Base-by-base conservation (phyloP, 441 rosid species). In the Metrosideros polymorpha region DNA sequence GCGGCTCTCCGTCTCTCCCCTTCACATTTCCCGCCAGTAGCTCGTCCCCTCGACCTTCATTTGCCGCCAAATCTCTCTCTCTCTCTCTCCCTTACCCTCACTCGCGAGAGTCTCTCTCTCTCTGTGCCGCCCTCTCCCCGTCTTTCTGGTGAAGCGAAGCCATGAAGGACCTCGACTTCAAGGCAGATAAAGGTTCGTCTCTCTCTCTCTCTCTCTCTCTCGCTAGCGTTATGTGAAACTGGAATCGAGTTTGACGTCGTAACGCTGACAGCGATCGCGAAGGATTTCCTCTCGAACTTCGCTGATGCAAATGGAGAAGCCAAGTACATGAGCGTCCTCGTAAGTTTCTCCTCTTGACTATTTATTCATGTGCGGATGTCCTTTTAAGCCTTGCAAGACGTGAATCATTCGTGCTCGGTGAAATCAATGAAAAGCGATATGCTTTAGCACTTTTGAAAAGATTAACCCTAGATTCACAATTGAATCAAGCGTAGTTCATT, bases 291-390 rank as follows among this genome's bases (percentile, higher is more conserved):
- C 27, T 89, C 94, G 22, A 94, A 91, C 89, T 96, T 96, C 92
- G 87, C 92, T 53, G 96, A 95, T 56, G 93, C 95, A 13, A 89
- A 89, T 91, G 99, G 94, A 83, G 92, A 93, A 84, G 90, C 98
- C 86, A 98, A 96, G 90, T 98, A 98, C 92, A 86, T 91, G 89
- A 93, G 93, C 88, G 91, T 96, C 85, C 96, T 98, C 82, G 99
- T 98, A 87, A 93, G 98, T 91, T 6, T 7, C 29, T 27, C 45
- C 17, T 59, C 13, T 85, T 49, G 6, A 39, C n/a, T 55, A 45
- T 39, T 39, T 8, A 39, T 19, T 29, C 50, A 35, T 42, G 42
- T 83, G 12, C 32, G 27, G 45, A 47, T 59, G 61, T n/a, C 12
- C 29, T 47, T 0, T 6, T 8, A 0, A 66, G 50, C 42, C 43